Evolutionary conservation across 2,329 filamentous ascomycete genomes (phyloP).

Genomic region (Verticillium longisporum): DNA sequence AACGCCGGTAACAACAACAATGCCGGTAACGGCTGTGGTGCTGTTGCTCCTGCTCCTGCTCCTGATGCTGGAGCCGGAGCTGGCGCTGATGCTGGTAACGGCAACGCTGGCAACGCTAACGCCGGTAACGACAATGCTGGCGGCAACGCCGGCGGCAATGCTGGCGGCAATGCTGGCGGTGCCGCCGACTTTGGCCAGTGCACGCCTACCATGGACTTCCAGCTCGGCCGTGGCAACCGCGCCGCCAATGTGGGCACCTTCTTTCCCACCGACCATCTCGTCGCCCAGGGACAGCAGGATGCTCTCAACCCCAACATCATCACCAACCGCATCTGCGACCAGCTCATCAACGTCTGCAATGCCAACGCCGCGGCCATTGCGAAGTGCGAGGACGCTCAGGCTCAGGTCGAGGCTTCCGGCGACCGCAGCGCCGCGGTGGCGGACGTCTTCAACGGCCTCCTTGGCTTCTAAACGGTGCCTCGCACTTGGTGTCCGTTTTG

Average conservation of each 20-base stretch:
- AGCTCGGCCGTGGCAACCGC: conserved; percentile 44
- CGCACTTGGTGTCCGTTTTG: neutral
- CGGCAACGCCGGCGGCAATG: conserved; percentile 14
- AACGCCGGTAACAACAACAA: conserved; percentile 6
- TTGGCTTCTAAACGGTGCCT: conserved; percentile 25
- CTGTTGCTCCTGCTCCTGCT: too few relatives aligned
- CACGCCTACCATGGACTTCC: conserved; percentile 47
- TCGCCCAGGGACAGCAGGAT: conserved; percentile 49
- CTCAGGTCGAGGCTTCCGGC: conserved; percentile 40
- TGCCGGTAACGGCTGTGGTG: too few relatives aligned
- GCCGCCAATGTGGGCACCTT: conserved; percentile 48
- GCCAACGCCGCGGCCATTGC: conserved; percentile 47
- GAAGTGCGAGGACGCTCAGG: conserved; percentile 39
- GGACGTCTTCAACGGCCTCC: conserved; percentile 35
- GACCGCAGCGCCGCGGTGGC: conserved; percentile 41
- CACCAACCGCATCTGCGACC: conserved; percentile 55
- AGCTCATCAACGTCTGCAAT: conserved; percentile 52
- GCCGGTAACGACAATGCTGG: conserved; percentile 22
- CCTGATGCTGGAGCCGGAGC: too few relatives aligned
- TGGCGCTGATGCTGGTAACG: conserved; percentile 8
- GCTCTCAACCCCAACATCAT: conserved; percentile 59
- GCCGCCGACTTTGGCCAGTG: conserved; percentile 42
- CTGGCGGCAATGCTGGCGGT: conserved; percentile 11
- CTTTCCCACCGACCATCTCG: conserved; percentile 46
- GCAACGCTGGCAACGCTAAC: conserved; percentile 14